Percentiles rank a stretch among this genome's conserved stretches.
Evolutionary conservation across 495 filamentous ascomycete species (phyloP).

Genomic region (Neurospora pannonica): DNA sequence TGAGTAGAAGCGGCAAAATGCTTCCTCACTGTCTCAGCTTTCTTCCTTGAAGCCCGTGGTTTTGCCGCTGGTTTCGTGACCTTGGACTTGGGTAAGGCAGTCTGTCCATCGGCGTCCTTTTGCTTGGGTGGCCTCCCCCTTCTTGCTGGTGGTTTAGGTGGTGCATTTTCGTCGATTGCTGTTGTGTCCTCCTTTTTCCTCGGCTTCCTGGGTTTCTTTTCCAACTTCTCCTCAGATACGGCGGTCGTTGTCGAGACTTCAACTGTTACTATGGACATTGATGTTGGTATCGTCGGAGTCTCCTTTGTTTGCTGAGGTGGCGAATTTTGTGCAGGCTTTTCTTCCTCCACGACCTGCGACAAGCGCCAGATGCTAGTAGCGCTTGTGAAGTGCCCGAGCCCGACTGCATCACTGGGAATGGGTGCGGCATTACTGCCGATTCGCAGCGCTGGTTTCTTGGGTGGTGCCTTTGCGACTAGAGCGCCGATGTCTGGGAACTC

Average conservation of each 20-base stretch:
- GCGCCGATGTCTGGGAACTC: conserved; percentile 35
- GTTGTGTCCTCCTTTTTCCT: neutral
- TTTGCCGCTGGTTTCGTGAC: conserved; percentile 26
- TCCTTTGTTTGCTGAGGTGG: neutral
- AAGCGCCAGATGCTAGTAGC: conserved; percentile 27
- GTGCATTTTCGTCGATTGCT: neutral
- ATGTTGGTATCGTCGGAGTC: neutral
- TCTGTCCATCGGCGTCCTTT: conserved; percentile 18
- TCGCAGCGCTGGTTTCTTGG: conserved; percentile 18
- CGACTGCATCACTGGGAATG: conserved; percentile 21
- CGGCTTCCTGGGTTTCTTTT: conserved; percentile 5
- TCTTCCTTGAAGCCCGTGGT: conserved; percentile 15
- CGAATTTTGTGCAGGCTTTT: neutral
- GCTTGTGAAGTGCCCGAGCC: conserved; percentile 26
- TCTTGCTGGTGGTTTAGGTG: neutral
- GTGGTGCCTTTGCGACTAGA: conserved; percentile 21
- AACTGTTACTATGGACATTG: neutral
- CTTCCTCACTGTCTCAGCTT: conserved; percentile 22
- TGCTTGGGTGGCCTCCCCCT: conserved; percentile 1
- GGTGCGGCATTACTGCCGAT: conserved; percentile 25
- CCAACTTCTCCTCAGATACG: neutral
- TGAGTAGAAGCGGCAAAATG: conserved; percentile 20
- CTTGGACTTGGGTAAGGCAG: conserved; percentile 20
- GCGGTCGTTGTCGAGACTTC: neutral
- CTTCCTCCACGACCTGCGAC: neutral